Evolutionary conservation across 75 land plant genomes (phyloP).

Genomic region (Pinus tabuliformis): DNA sequence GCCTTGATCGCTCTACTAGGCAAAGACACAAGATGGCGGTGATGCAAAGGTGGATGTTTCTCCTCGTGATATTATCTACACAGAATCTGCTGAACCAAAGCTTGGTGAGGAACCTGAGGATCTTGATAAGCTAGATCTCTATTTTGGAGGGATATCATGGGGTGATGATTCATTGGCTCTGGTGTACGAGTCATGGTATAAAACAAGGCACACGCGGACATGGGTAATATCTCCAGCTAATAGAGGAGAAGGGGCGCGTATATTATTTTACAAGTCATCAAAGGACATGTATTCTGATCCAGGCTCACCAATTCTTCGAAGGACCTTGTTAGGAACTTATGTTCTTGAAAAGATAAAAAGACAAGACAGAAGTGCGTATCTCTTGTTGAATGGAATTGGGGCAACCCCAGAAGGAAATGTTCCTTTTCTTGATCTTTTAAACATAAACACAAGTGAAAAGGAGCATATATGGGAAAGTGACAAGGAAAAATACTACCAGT

Average conservation of each 20-base stretch:
- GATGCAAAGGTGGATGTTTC: too few species aligned
- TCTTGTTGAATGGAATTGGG: constrained; percentile 86
- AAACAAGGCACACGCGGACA: constrained; percentile 84
- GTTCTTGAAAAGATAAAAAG: constrained; percentile 80
- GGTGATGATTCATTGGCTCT: constrained; percentile 89
- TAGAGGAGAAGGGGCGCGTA: constrained; percentile 38
- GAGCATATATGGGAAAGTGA: constrained; percentile 95
- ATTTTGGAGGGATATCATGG: constrained; percentile 70
- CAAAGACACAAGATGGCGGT: too few species aligned
- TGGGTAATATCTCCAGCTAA: constrained; percentile 87
- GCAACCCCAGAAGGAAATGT: constrained; percentile 93
- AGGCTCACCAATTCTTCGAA: constrained; percentile 89
- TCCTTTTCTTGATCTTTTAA: constrained; percentile 90
- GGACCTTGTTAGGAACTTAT: constrained; percentile 84
- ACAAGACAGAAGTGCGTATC: constrained; percentile 53
- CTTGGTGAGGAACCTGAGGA: too few species aligned
- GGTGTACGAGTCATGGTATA: constrained; percentile 95
- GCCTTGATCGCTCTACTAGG: too few species aligned
- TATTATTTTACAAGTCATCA: constrained; percentile 91
- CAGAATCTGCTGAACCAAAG: too few species aligned
- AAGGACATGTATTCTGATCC: constrained; percentile 98
- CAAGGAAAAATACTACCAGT: constrained; percentile 84
- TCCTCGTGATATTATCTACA: too few species aligned
- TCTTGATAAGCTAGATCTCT: too few species aligned
- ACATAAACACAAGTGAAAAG: constrained; percentile 79